Conservation (phyloP, 148 eudicot genomes). For the Simmondsia chinensis region DNA sequence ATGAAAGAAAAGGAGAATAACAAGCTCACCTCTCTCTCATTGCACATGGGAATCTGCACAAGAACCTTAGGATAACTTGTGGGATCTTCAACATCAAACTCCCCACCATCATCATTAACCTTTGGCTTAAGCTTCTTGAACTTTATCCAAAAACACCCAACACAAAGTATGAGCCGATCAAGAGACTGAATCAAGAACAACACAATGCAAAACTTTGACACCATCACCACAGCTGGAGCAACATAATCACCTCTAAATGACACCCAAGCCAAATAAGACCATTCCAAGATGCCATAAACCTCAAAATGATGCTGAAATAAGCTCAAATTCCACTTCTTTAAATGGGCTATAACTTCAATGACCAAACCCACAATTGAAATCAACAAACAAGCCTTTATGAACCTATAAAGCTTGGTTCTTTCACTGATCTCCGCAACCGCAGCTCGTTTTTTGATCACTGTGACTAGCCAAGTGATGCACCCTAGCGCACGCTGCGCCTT, state of each 20-base stretch:
- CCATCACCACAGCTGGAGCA: constrained; percentile 29
- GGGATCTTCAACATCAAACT: constrained; percentile 11
- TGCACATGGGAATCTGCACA: constrained; percentile 38
- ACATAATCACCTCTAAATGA: constrained; percentile 24
- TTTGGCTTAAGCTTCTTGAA: constrained; percentile 26
- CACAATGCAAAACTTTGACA: constrained; percentile 27
- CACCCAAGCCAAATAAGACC: constrained; percentile 22
- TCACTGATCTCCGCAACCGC: constrained; percentile 8
- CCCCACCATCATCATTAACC: constrained; percentile 5
- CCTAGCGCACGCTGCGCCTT: constrained; percentile 19
- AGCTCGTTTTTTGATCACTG: constrained; percentile 8
- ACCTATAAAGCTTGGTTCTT: constrained; percentile 12
- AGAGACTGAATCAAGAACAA: constrained; percentile 35
- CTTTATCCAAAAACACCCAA: constrained; percentile 38
- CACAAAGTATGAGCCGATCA: constrained; percentile 30
- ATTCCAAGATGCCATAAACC: constrained; percentile 6
- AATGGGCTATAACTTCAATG: constrained; percentile 16
- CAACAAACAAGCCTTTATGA: constrained; percentile 9
- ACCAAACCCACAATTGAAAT: constrained; percentile 11
- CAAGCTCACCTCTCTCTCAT: constrained; percentile 33
- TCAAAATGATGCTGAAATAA: background rate
- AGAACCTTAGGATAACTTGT: constrained; percentile 26
- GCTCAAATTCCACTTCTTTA: constrained; percentile 16
- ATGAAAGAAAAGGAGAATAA: background rate
- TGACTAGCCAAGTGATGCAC: constrained; percentile 10